Percentiles rank a stretch among this genome's conserved stretches.
These are phyloP conservation scores for Xylariaceae sp. DNA, from an alignment of 2,329 filamentous ascomycete genomes.

Conservation along the genomic window DNA sequence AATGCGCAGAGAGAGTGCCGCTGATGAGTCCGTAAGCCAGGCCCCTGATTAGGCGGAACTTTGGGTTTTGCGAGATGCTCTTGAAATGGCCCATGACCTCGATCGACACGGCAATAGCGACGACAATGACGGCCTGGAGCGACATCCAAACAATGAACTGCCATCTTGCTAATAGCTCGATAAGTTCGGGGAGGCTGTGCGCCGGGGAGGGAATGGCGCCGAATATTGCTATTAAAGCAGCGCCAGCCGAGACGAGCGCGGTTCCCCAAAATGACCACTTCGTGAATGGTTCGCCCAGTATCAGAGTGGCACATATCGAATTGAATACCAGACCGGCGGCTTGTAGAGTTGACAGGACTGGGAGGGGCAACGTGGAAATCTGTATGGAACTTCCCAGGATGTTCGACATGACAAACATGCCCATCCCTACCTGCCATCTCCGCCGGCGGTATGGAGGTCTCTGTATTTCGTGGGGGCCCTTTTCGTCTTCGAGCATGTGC, in stretches of 20 bases:
- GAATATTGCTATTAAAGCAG: conserved; percentile 88
- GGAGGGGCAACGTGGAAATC: conserved; percentile 90
- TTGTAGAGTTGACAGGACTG: conserved; percentile 90
- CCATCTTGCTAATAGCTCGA: conserved; percentile 65
- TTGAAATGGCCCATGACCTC: conserved; percentile 50
- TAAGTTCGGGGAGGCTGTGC: conserved; percentile 76
- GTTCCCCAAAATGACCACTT: conserved; percentile 89
- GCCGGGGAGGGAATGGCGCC: conserved; percentile 90
- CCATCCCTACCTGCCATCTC: conserved; percentile 96
- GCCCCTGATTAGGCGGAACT: conserved; percentile 70
- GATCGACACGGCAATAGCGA: conserved; percentile 59
- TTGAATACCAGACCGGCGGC: conserved; percentile 97
- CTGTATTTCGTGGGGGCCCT: conserved; percentile 68
- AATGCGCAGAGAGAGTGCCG: conserved; percentile 90
- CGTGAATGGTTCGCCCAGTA: conserved; percentile 91
- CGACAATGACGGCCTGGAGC: conserved; percentile 66
- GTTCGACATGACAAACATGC: conserved; percentile 93
- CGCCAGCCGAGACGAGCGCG: conserved; percentile 77
- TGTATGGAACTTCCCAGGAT: conserved; percentile 93
- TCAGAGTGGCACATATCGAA: conserved; percentile 90
- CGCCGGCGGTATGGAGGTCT: conserved; percentile 84
- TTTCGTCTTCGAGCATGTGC: conserved; percentile 95
- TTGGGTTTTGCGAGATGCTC: conserved; percentile 53
- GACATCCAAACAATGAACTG: conserved; percentile 88
- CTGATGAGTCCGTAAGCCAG: conserved; percentile 86